Evolutionary conservation across 805 yeast genomes (phyloP).

Genomic region (Hanseniaspora occidentalis): DNA sequence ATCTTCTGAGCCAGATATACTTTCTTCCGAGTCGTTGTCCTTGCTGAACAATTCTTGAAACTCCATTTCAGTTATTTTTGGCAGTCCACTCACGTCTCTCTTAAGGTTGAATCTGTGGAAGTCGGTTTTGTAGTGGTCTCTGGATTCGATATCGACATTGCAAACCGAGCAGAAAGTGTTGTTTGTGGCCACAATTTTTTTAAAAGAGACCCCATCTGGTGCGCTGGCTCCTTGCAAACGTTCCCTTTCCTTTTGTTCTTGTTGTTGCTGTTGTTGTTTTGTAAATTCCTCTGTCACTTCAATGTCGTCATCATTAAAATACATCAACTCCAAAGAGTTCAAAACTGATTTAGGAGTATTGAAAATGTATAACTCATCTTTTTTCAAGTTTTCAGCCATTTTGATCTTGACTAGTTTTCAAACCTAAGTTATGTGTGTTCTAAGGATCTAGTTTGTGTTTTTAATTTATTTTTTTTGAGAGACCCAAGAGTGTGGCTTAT

Average conservation of each 20-base stretch:
- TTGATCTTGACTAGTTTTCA: background rate
- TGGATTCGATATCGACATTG: slow-evolving; percentile 15
- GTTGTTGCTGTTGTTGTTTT: background rate
- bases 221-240: too few relatives aligned
- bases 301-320: slow-evolving; percentile 41
- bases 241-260: slow-evolving; percentile 4
- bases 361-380: slow-evolving; percentile 37
- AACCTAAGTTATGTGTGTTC: background rate
- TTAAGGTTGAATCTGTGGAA: slow-evolving; percentile 48
- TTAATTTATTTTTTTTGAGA: too few relatives aligned
- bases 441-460: too few relatives aligned
- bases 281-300: slow-evolving; percentile 15
- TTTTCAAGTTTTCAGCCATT: slow-evolving; percentile 9
- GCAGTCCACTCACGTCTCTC: slow-evolving; percentile 33
- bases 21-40: slow-evolving; percentile 31
- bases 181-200: slow-evolving; percentile 3
- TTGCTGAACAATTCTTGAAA: slow-evolving; percentile 34
- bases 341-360: slow-evolving; percentile 29
- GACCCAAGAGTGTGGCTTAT: too few relatives aligned
- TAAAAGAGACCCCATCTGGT: too few relatives aligned
- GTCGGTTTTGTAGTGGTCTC: slow-evolving; percentile 45
- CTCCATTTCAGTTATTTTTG: slow-evolving; percentile 39
- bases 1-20: slow-evolving; percentile 46
- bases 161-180: slow-evolving; percentile 16
- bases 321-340: slow-evolving; percentile 36